Evolutionary conservation across 2,329 filamentous ascomycete species (phyloP).

Genomic region (Apiospora pterosperma): DNA sequence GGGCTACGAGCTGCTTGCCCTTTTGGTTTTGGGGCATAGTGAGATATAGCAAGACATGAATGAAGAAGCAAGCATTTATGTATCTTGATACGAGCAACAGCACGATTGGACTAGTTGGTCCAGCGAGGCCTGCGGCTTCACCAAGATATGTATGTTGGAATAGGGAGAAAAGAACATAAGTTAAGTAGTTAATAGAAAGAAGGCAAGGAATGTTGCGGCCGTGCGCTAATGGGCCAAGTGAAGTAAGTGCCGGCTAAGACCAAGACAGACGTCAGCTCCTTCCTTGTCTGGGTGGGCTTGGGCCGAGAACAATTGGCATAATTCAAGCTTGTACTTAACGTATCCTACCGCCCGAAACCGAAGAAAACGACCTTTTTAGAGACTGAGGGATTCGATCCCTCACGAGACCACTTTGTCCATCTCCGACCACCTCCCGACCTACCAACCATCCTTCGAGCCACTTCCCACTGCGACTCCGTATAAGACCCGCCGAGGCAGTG

Average conservation of each 20-base stretch:
- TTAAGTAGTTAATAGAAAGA: too few species aligned
- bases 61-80: neutral
- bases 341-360: too few species aligned
- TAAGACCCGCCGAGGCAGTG: neutral
- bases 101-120: neutral
- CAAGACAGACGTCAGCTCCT: slow-evolving; percentile 2
- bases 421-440: neutral
- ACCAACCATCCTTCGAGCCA: neutral
- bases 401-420: neutral
- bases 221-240: neutral
- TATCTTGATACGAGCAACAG: neutral
- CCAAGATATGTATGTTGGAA: neutral
- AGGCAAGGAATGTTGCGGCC: too few species aligned
- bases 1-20: neutral
- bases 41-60: neutral
- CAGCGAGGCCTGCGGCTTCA: neutral
- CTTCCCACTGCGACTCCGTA: neutral
- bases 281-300: neutral
- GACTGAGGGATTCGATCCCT: neutral
- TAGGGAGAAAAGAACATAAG: neutral
- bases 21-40: neutral
- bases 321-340: too few species aligned
- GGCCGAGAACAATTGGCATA: slow-evolving; percentile 2
- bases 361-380: neutral
- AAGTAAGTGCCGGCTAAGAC: neutral